These are phyloP conservation scores for Artemisia tridentata DNA, from an alignment of 129 eudicot species.

Conservation along the genomic window DNA sequence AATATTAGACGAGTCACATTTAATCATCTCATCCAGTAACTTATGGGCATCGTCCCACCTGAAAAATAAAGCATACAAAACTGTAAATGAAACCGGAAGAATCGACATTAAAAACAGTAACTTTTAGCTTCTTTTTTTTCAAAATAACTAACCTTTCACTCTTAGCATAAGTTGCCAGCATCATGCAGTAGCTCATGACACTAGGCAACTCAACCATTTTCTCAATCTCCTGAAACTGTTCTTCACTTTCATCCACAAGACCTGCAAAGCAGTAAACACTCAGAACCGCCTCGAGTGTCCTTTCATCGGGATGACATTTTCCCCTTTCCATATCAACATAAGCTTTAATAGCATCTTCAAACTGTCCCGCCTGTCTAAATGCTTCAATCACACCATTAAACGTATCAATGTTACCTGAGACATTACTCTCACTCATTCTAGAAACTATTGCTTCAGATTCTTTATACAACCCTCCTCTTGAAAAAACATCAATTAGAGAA, in stretches of 20 bases:
- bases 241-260: constrained; percentile 90
- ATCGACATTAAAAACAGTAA: too few species aligned
- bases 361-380: constrained; percentile 82
- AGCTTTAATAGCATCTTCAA: constrained; percentile 83
- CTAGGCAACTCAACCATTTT: constrained; percentile 78
- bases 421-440: constrained; percentile 62
- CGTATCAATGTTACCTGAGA: constrained; percentile 52
- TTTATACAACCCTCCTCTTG: constrained; percentile 86
- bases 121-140: too few species aligned
- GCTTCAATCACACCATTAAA: constrained; percentile 84
- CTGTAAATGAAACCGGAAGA: neutral
- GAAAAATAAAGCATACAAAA: constrained; percentile 28
- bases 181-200: constrained; percentile 94
- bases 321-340: constrained; percentile 93
- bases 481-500: constrained; percentile 65
- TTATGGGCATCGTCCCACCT: constrained; percentile 75
- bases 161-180: constrained; percentile 82
- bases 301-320: constrained; percentile 74
- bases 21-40: constrained; percentile 72
- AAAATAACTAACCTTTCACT: constrained; percentile 65
- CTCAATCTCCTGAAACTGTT: constrained; percentile 84
- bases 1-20: constrained; percentile 60
- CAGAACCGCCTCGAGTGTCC: constrained; percentile 85
- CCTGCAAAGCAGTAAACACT: constrained; percentile 96
- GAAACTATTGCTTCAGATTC: constrained; percentile 62